Conservation (phyloP, 352 stramenopile species). For the Phytophthora melonis region DNA sequence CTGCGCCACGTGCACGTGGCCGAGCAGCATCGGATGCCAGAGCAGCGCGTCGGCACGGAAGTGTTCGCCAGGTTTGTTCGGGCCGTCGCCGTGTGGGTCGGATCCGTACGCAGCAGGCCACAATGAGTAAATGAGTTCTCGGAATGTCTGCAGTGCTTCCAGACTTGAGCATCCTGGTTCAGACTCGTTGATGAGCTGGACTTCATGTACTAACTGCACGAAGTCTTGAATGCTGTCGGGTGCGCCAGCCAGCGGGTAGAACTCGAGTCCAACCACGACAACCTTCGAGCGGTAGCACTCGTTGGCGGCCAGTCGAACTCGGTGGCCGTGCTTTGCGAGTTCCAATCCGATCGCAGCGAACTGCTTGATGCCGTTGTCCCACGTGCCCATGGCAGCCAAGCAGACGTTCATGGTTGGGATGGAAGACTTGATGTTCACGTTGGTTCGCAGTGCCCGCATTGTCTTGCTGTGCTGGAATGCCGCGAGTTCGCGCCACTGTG, state of each 20-base stretch:
- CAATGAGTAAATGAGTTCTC: slow-evolving; percentile 46
- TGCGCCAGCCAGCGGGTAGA: slow-evolving; percentile 40
- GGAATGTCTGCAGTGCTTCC: slow-evolving; percentile 32
- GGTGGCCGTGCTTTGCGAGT: slow-evolving; percentile 66
- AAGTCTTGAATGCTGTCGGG: slow-evolving; percentile 24
- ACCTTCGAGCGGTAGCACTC: slow-evolving; percentile 63
- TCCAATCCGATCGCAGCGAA: slow-evolving; percentile 58
- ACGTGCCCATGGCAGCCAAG: slow-evolving; percentile 44
- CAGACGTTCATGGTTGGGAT: slow-evolving; percentile 48
- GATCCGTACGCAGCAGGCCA: slow-evolving; percentile 47
- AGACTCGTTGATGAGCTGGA: slow-evolving; percentile 26
- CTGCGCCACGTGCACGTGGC: slow-evolving; percentile 49
- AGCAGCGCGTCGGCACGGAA: slow-evolving; percentile 56
- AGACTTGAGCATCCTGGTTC: slow-evolving; percentile 9
- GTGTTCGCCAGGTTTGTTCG: slow-evolving; percentile 28
- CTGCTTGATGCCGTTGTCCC: slow-evolving; percentile 56
- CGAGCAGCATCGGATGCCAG: slow-evolving; percentile 48
- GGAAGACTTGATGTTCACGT: slow-evolving; percentile 6
- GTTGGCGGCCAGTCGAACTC: slow-evolving; percentile 82
- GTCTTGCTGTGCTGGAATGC: slow-evolving; percentile 15
- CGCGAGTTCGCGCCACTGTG: slow-evolving; percentile 14
- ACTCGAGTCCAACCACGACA: slow-evolving; percentile 44
- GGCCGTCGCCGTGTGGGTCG: slow-evolving; percentile 38
- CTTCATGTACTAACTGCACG: slow-evolving; percentile 22
- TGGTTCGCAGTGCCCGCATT: slow-evolving; percentile 7